Evolutionary conservation across 163 green algal species (phyloP).

Genomic region (Chloromonas sp.): DNA sequence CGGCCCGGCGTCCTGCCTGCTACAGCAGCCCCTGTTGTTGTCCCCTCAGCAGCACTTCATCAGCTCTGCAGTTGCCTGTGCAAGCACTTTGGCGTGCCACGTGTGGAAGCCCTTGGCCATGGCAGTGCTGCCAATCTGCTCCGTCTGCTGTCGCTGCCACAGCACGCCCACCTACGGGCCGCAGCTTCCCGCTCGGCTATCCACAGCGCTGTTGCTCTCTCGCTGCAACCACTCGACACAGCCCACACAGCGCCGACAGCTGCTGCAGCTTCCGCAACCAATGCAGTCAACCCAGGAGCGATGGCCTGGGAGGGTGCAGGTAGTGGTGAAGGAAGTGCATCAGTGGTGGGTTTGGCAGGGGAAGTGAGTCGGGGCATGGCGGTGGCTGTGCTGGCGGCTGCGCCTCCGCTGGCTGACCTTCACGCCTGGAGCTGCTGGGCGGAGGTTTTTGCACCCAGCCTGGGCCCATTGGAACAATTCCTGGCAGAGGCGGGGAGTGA

Average conservation of each 20-base stretch:
- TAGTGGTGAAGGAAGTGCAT: too few species aligned
- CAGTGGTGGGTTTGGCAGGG: neutral
- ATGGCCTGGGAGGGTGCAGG: too few species aligned
- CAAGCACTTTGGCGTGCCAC: neutral
- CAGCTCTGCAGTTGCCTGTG: neutral
- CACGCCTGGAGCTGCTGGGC: slow-evolving; percentile 7
- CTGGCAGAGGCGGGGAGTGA: neutral
- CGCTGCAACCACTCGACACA: too few species aligned
- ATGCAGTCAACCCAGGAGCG: too few species aligned
- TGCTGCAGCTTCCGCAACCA: too few species aligned
- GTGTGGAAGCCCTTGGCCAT: neutral
- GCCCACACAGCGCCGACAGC: too few species aligned
- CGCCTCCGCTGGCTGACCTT: slow-evolving; percentile 18
- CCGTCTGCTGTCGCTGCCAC: neutral
- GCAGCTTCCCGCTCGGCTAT: neutral
- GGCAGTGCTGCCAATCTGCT: neutral
- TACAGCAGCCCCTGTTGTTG: too few species aligned
- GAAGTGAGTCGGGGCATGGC: neutral
- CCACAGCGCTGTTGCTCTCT: too few species aligned
- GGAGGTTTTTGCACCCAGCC: slow-evolving; percentile 15
- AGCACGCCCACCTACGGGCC: neutral
- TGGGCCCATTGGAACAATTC: slow-evolving; percentile 22
- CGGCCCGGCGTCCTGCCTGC: too few species aligned
- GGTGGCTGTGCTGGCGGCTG: slow-evolving; percentile 11
- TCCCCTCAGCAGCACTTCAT: neutral